Percentiles rank a stretch among this genome's conserved stretches.
These are phyloP conservation scores for Trichoderma citrinoviride DNA, from an alignment of 2,329 filamentous ascomycete species.

Conservation along the genomic window DNA sequence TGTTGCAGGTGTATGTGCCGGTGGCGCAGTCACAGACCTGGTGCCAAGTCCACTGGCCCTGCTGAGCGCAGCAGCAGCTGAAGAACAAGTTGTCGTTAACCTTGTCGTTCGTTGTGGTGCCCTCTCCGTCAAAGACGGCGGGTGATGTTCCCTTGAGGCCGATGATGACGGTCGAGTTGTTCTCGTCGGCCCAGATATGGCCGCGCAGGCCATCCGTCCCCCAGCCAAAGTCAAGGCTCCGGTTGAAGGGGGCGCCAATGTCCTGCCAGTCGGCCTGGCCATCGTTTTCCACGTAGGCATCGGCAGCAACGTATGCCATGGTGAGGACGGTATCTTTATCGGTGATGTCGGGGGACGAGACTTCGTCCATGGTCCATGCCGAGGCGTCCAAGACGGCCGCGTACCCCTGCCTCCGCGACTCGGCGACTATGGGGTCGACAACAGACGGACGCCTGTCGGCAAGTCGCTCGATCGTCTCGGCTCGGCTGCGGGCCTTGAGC, in stretches of 20 bases:
- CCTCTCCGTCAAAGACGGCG: conserved; percentile 93
- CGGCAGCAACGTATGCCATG: conserved; percentile 82
- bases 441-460: conserved; percentile 72
- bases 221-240: conserved; percentile 90
- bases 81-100: conserved; percentile 97
- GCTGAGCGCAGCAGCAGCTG: conserved; percentile 94
- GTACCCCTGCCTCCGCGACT: conserved; percentile 66
- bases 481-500: conserved; percentile 61
- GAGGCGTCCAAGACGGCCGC: conserved; percentile 66
- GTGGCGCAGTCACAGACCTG: conserved; percentile 93
- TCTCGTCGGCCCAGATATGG: conserved; percentile 85
- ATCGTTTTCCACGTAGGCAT: conserved; percentile 80
- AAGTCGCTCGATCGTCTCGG: conserved; percentile 74
- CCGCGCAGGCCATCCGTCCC: conserved; percentile 82
- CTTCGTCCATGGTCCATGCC: conserved; percentile 79
- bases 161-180: conserved; percentile 83
- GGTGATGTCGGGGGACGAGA: conserved; percentile 75
- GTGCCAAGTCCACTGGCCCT: conserved; percentile 84
- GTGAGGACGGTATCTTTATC: conserved; percentile 82
- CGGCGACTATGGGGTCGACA: conserved; percentile 75
- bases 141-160: conserved; percentile 88
- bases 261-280: conserved; percentile 78
- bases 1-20: conserved; percentile 84
- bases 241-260: conserved; percentile 75
- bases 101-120: conserved; percentile 96